These are phyloP conservation scores for Calvatia gigantea DNA, from an alignment of 768 basidiomycete species.

Conservation along the genomic window DNA sequence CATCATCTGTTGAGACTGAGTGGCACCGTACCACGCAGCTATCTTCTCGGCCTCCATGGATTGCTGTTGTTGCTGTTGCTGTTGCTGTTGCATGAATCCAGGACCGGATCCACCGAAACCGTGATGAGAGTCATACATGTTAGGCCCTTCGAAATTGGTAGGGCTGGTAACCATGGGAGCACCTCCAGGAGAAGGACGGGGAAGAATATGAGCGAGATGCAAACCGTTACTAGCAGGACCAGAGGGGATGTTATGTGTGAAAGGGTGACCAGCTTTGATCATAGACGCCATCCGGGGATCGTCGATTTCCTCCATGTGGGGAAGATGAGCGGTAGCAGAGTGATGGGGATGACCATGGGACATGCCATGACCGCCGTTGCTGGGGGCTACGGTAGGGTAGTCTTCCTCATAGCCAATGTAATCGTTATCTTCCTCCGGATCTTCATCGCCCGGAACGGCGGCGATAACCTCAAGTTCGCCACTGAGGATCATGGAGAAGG, in stretches of 20 bases:
- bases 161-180: constrained; percentile 16
- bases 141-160: constrained; percentile 9
- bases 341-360: constrained; percentile 10
- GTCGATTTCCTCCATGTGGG: constrained; percentile 29
- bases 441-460: constrained; percentile 44
- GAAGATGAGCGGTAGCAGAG: constrained; percentile 11
- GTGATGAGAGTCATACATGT: constrained; percentile 13
- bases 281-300: constrained; percentile 26
- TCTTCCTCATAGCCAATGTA: constrained; percentile 8
- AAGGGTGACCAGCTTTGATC: constrained; percentile 31
- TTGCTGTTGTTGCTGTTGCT: constrained; percentile 11
- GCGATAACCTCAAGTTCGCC: constrained; percentile 69
- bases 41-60: constrained; percentile 17
- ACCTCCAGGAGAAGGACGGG: constrained; percentile 12
- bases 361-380: background rate
- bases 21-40: constrained; percentile 19
- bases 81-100: constrained; percentile 10
- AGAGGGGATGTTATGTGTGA: constrained; percentile 28
- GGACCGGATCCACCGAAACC: constrained; percentile 11
- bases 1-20: constrained; percentile 16
- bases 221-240: constrained; percentile 13
- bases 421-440: constrained; percentile 35
- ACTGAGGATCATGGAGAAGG: constrained; percentile 64
- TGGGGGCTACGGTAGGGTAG: constrained; percentile 1
- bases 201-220: constrained; percentile 15